Evolutionary conservation across 2,329 filamentous ascomycete species (phyloP).

Genomic region (Polytolypa hystricis): DNA sequence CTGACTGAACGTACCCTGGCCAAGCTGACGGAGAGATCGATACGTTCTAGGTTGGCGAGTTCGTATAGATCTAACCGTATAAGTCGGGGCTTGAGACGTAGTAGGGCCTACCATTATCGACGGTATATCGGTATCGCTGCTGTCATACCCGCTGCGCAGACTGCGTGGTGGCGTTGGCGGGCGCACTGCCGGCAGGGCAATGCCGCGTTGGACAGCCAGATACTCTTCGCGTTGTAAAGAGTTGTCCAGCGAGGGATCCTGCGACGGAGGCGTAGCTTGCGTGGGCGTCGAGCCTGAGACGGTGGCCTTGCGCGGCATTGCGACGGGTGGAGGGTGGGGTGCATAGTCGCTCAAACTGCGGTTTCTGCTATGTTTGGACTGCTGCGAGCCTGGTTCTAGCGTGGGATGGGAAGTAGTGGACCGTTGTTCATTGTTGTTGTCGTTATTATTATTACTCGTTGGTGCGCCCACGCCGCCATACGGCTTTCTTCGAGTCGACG

Average conservation of each 20-base stretch:
- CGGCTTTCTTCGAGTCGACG: slow-evolving; percentile 17
- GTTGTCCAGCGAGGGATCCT: slow-evolving; percentile 27
- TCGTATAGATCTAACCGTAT: slow-evolving; percentile 55
- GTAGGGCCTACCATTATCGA: slow-evolving; percentile 13
- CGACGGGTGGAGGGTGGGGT: slow-evolving; percentile 57
- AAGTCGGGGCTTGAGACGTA: slow-evolving; percentile 35
- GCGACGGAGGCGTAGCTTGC: slow-evolving; percentile 38
- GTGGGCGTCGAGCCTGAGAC: slow-evolving; percentile 50
- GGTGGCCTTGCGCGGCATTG: slow-evolving; percentile 59
- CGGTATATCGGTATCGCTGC: slow-evolving; percentile 33
- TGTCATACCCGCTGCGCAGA: slow-evolving; percentile 49
- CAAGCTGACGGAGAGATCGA: slow-evolving; percentile 67
- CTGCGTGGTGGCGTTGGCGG: slow-evolving; percentile 75
- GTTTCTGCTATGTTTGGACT: slow-evolving; percentile 51
- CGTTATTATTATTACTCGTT: no score
- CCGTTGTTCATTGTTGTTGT: slow-evolving; percentile 3
- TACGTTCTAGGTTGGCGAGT: slow-evolving; percentile 65
- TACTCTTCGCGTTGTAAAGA: slow-evolving; percentile 65
- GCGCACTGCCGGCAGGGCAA: slow-evolving; percentile 48
- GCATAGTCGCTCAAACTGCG: slow-evolving; percentile 83
- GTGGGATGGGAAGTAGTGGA: no score
- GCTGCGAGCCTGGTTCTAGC: slow-evolving; percentile 16
- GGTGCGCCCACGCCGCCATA: slow-evolving; percentile 1
- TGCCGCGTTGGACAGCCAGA: slow-evolving; percentile 64
- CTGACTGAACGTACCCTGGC: slow-evolving; percentile 90